Percentiles rank a stretch among this genome's conserved stretches.
phyloP scores from a whole-genome alignment of 2,329 filamentous ascomycete genomes.

The Scedosporium apiospermum region DNA sequence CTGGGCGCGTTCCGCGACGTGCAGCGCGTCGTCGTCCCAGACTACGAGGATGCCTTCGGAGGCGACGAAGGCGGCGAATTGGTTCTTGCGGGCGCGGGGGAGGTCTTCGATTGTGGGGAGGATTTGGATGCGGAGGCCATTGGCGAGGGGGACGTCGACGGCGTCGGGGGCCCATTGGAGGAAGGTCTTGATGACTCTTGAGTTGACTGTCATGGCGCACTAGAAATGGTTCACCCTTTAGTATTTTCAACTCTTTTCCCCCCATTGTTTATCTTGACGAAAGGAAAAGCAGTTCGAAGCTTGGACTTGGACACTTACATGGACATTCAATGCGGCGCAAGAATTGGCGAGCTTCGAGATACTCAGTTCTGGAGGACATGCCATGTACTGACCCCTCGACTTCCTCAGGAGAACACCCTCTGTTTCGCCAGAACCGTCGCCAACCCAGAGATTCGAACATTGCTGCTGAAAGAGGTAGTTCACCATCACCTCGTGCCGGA shows the following conservation, averaged over 20 bases:
- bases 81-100: conserved; percentile 62
- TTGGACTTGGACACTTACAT: conserved; percentile 33
- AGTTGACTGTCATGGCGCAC: conserved; percentile 75
- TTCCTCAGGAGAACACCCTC: conserved; percentile 69
- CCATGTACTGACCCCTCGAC: conserved; percentile 58
- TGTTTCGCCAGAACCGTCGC: conserved; percentile 54
- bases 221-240: conserved; percentile 18
- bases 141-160: conserved; percentile 65
- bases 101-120: conserved; percentile 63
- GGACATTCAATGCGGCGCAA: conserved; percentile 61
- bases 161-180: conserved; percentile 64
- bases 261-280: background rate
- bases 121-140: conserved; percentile 69
- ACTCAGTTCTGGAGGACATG: conserved; percentile 57
- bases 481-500: conserved; percentile 76
- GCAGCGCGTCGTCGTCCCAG: conserved; percentile 72
- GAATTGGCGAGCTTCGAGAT: conserved; percentile 55
- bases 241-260: background rate
- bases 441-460: conserved; percentile 64
- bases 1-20: conserved; percentile 60
- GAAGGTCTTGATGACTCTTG: conserved; percentile 69
- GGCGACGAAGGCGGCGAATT: conserved; percentile 72
- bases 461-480: conserved; percentile 77
- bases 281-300: background rate
- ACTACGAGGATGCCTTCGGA: conserved; percentile 63